These are phyloP conservation scores for Agaricus subrufescens DNA, from an alignment of 768 basidiomycete genomes.

Conservation along the genomic window DNA sequence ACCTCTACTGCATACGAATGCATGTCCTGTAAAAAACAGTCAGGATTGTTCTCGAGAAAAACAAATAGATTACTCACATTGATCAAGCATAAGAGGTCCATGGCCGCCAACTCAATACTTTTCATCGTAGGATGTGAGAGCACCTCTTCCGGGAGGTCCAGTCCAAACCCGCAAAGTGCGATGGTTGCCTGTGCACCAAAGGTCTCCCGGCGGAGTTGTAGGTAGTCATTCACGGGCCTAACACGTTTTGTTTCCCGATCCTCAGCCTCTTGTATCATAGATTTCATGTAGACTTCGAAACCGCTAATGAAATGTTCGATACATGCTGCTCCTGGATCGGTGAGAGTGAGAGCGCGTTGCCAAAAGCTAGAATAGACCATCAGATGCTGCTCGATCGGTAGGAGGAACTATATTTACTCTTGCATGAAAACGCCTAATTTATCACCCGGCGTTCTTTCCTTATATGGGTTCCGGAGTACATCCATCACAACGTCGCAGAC, in stretches of 20 bases:
- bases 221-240: conserved; percentile 13
- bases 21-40: conserved; percentile 14
- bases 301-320: conserved; percentile 13
- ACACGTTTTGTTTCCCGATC: conserved; percentile 10
- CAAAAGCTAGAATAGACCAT: conserved; percentile 11
- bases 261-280: conserved; percentile 16
- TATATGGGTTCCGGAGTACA: conserved; percentile 17
- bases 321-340: conserved; percentile 6
- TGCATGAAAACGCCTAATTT: conserved; percentile 9
- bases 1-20: conserved; percentile 17
- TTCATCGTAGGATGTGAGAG: conserved; percentile 16
- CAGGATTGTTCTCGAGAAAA: background rate
- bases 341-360: conserved; percentile 12
- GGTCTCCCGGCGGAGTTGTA: conserved; percentile 15
- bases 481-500: conserved; percentile 18
- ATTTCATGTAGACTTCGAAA: conserved; percentile 15
- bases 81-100: conserved; percentile 14
- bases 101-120: conserved; percentile 10
- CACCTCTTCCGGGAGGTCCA: conserved; percentile 19
- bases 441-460: conserved; percentile 15
- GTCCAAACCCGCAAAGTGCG: conserved; percentile 14
- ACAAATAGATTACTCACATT: conserved; percentile 11
- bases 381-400: background rate
- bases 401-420: background rate
- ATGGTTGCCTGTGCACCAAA: conserved; percentile 15